Base-by-base conservation (phyloP, 2,329 filamentous ascomycete species). In the Monilinia aucupariae region DNA sequence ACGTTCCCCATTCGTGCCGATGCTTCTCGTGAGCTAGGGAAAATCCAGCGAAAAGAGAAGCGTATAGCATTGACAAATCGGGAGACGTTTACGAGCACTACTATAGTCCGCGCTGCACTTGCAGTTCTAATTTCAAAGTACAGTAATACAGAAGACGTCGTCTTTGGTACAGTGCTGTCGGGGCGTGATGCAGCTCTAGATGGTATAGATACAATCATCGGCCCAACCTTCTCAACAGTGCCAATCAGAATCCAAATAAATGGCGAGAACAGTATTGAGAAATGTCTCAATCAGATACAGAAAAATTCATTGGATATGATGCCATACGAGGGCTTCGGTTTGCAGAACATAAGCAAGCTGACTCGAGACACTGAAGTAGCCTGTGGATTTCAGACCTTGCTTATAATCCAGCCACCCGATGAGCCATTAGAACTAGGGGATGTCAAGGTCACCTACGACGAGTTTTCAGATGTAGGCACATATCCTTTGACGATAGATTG, bases 1-100 rank as follows among this genome's bases (percentile, higher is more conserved):
- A 75, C 77, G 55, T 83, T 82, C 65, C 81, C 81, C 5, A 53
- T 13, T 13, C 25, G 22, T 34, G 20, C 20, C 30, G 20, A 32
- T 34, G 30, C 22, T n/a, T 32, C 27, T 27, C 48, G 22, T 2
- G 30, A 32, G 30, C 48, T 30, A 54, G 52, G 13, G 25, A 10
- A 10, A 41, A 30, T 43, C 10, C 13, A 13, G 9, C 30, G 15
- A 27, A 43, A 20, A 56, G n/a, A 17, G 4, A 39, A 10, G n/a
- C 22, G 10, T 10, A 12, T 43, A 27, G 22, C 5, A 25, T 8
- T 50, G 7, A 9, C 20, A 41, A 30, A 13, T 17, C 25, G 17
- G 37, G 48, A 51, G 9, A 53, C 27, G 12, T 53, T 27, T 15
- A 50, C 43, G 4, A 20, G 32, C 2, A 30, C 61, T 15, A 50